A percentile compares a stretch with the other conserved stretches of the same genome.
phyloP scores from a whole-genome alignment of 805 yeast species.

The Candida fluviatilis region DNA sequence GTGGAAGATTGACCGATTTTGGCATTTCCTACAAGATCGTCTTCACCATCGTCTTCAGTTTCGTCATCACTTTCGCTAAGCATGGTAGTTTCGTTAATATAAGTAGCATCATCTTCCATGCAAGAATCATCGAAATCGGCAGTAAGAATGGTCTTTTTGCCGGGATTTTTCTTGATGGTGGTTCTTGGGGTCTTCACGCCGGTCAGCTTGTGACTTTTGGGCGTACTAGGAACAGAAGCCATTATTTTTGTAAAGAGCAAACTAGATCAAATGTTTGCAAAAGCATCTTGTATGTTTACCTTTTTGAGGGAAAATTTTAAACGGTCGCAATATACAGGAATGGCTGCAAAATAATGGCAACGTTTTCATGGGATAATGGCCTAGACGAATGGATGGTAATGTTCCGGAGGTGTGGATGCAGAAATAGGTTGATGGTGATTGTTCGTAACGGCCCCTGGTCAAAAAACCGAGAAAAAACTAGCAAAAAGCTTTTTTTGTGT shows the following conservation, averaged over 20 bases:
- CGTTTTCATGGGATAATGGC: too few relatives aligned
- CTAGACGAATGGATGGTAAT: too few relatives aligned
- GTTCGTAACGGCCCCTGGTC: too few relatives aligned
- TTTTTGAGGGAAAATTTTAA: neutral
- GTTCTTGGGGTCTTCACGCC: constrained; percentile 10
- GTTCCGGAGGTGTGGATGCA: too few relatives aligned
- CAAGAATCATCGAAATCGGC: constrained; percentile 23
- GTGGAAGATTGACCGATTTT: neutral
- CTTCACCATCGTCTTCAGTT: constrained; percentile 12
- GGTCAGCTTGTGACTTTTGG: constrained; percentile 4
- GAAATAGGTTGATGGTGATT: too few relatives aligned
- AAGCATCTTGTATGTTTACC: too few relatives aligned
- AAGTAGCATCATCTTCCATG: constrained; percentile 37
- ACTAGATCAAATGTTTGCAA: too few relatives aligned
- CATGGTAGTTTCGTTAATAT: constrained; percentile 20
- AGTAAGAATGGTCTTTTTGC: constrained; percentile 7
- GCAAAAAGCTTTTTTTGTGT: too few relatives aligned
- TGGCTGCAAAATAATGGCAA: neutral
- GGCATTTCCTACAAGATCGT: constrained; percentile 8
- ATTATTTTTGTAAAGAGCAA: too few relatives aligned
- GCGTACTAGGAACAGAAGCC: constrained; percentile 7
- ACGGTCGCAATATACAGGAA: neutral
- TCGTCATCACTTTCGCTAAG: constrained; percentile 15
- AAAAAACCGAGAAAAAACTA: too few relatives aligned
- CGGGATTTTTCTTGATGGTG: constrained; percentile 13